Base-by-base conservation (phyloP, 768 basidiomycete species). In the Omphalotus guepiniiformis region DNA sequence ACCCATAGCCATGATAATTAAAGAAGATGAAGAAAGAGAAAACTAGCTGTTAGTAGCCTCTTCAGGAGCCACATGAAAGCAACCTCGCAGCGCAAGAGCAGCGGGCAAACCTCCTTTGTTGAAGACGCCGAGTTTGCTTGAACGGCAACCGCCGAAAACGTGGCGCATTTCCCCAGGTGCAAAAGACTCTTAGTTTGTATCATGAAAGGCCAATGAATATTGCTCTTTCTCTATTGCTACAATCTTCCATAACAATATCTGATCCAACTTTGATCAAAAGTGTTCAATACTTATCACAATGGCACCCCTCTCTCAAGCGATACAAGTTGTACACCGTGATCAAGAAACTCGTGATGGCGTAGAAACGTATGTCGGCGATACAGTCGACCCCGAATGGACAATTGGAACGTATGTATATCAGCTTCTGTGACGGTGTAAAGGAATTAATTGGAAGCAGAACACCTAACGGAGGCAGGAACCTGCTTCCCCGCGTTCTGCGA, bases 371-470 rank as follows among this genome's bases (percentile, higher is more conserved):
- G n/a, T 9, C 9, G 30, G 30, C n/a, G 30, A 39, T n/a, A n/a
- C n/a, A 39, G 11, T 39, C 8, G 21, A 39, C 38, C 18, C 15
- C 9, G 38, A 39, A n/a, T n/a, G 38, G 21, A 39, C 38, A 39
- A 22, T 39, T 39, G 38, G n/a, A 11, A 8, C n/a, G 21, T 39
- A 56, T 65, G 30, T 32, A 9, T 32, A 32, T n/a, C n/a, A n/a
- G n/a, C n/a, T n/a, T n/a, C n/a, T n/a, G n/a, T n/a, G n/a, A n/a
- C n/a, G n/a, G n/a, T n/a, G n/a, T n/a, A n/a, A n/a, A n/a, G n/a
- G n/a, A n/a, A n/a, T n/a, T n/a, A n/a, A n/a, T n/a, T n/a, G n/a
- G n/a, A n/a, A n/a, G n/a, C n/a, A n/a, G n/a, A n/a, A n/a, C n/a
- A n/a, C n/a, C n/a, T n/a, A n/a, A n/a, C n/a, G n/a, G n/a, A n/a